Evolutionary conservation across 257 asterid species (phyloP).

Genomic region (Nicotiana noctiflora): DNA sequence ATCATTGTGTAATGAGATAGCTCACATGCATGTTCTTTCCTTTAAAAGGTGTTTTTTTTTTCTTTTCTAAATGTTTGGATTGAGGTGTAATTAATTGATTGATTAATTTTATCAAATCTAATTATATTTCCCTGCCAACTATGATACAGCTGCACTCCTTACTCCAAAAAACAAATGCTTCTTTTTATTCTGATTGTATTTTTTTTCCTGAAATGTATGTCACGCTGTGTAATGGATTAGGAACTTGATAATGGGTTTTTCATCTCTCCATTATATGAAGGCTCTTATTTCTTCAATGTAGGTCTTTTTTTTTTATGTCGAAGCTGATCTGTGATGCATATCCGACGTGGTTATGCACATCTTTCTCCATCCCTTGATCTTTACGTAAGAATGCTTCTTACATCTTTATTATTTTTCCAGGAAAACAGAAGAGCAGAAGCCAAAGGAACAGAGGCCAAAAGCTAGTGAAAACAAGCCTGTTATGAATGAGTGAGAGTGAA

Average conservation of each 20-base stretch:
- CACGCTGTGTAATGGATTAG: not conserved
- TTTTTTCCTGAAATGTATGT: not conserved
- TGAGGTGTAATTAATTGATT: not conserved
- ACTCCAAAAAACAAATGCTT: not conserved
- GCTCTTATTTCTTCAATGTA: not conserved
- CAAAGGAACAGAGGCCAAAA: constrained; percentile 89
- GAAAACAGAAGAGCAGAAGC: constrained; percentile 96
- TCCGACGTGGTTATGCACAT: not conserved
- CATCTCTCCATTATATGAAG: no score
- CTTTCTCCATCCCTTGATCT: not conserved
- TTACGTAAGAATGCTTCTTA: not conserved
- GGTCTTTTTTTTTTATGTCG: not conserved
- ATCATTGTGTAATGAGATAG: not conserved
- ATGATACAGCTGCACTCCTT: not conserved
- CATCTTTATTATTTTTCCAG: constrained; percentile 24
- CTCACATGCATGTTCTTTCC: not conserved
- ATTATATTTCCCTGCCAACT: not conserved
- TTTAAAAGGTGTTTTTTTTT: no score
- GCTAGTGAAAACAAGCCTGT: constrained; percentile 93
- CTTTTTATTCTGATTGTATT: not conserved
- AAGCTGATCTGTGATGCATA: not conserved
- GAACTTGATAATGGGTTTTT: no score
- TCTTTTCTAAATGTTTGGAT: no score
- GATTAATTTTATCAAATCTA: no score
- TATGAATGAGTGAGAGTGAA: constrained; percentile 58